Percentiles rank a stretch among this genome's conserved stretches.
phyloP scores from a whole-genome alignment of 2,329 filamentous ascomycete genomes.

The Microdochium bolleyi region DNA sequence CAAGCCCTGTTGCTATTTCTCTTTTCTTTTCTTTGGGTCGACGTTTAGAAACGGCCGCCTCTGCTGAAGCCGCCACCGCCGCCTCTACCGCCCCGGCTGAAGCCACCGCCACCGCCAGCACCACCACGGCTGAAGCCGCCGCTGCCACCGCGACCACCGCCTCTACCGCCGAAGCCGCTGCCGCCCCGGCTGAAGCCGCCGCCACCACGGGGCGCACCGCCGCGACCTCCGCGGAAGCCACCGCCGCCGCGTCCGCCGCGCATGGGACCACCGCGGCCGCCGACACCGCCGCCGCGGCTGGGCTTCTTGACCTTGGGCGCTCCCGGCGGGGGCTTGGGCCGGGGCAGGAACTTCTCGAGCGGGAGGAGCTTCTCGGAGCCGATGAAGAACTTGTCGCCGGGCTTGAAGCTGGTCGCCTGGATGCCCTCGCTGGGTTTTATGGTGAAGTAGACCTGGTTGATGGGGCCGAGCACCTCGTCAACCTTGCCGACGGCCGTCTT shows the following conservation, averaged over 20 bases:
- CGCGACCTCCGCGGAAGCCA: conserved; percentile 21
- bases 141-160: conserved; percentile 19
- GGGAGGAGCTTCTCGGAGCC: conserved; percentile 90
- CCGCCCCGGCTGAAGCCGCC: conserved; percentile 43
- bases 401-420: conserved; percentile 88
- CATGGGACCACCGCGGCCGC: conserved; percentile 37
- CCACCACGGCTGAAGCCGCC: conserved; percentile 24
- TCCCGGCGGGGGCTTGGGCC: conserved; percentile 69
- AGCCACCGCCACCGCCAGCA: conserved; percentile 22
- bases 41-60: no score
- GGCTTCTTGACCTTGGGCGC: conserved; percentile 58
- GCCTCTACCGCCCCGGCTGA: conserved; percentile 15
- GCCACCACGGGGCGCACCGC: conserved; percentile 43
- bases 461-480: conserved; percentile 93
- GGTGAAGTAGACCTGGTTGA: conserved; percentile 98
- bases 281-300: conserved; percentile 54
- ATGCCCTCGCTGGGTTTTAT: conserved; percentile 97
- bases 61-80: no score
- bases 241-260: conserved; percentile 31
- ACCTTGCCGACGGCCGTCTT: conserved; percentile 94
- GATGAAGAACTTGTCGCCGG: conserved; percentile 96
- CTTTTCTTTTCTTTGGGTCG: no score
- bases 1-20: no score
- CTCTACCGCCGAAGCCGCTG: conserved; percentile 25
- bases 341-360: conserved; percentile 92